Percentiles rank a stretch among this genome's conserved stretches.
Conservation (phyloP, 176 grass and related monocot species). For the Metroxylon sagu region DNA sequence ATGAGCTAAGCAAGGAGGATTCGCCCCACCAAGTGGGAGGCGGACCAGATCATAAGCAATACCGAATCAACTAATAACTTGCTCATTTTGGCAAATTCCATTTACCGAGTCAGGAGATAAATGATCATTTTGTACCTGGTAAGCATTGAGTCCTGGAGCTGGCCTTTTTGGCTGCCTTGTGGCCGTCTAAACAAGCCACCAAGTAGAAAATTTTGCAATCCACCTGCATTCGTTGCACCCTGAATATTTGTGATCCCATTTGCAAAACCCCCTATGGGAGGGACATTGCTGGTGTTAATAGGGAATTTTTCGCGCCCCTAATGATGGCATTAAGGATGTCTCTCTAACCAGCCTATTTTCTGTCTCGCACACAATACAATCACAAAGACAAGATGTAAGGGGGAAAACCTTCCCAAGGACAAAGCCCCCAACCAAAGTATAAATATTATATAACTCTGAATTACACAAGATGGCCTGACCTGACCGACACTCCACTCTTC, state of each 20-base stretch:
- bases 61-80: neutral
- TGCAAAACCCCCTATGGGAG: constrained; percentile 64
- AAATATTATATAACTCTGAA: too few relatives aligned
- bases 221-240: constrained; percentile 39
- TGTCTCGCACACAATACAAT: too few relatives aligned
- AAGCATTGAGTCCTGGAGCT: constrained; percentile 67
- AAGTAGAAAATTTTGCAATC: constrained; percentile 66
- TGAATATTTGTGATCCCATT: constrained; percentile 70
- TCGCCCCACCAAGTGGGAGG: neutral
- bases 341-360: too few relatives aligned
- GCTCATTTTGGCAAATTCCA: too few relatives aligned
- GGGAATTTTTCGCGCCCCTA: too few relatives aligned
- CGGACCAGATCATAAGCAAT: neutral
- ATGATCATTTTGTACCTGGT: constrained; percentile 38
- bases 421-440: too few relatives aligned
- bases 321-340: too few relatives aligned
- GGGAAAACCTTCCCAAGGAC: too few relatives aligned
- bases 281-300: constrained; percentile 34
- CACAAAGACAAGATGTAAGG: too few relatives aligned
- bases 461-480: too few relatives aligned
- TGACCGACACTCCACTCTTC: too few relatives aligned
- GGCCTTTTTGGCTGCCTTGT: constrained; percentile 55
- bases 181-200: constrained; percentile 71
- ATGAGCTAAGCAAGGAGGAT: constrained; percentile 4
- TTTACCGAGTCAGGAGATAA: neutral